phyloP scores from a whole-genome alignment of 2,329 filamentous ascomycete genomes.

The Coniochaeta sp. region DNA sequence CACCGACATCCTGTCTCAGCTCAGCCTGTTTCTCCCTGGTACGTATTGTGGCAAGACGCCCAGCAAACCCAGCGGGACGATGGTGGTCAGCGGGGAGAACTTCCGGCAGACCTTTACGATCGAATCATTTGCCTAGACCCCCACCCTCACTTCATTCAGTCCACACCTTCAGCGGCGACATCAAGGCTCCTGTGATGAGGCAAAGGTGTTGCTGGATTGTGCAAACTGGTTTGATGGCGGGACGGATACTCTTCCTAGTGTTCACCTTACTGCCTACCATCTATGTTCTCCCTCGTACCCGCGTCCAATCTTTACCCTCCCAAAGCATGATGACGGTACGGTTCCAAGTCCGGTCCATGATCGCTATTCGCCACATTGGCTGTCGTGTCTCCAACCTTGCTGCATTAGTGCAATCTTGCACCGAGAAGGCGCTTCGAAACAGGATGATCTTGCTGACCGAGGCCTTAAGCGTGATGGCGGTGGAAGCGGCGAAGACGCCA shows the following conservation, averaged over 20 bases:
- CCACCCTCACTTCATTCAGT: not conserved
- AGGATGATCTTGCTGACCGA: not conserved
- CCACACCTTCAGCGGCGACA: not conserved
- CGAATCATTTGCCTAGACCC: not conserved
- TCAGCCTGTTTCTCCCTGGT: not conserved
- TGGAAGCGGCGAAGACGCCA: not conserved
- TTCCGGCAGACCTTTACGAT: not conserved
- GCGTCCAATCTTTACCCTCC: not conserved
- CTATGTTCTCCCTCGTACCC: not conserved
- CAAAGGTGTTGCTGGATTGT: not conserved
- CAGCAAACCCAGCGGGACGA: not conserved
- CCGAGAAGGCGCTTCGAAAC: not conserved
- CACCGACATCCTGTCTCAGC: conserved; percentile 1
- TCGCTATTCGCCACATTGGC: not conserved
- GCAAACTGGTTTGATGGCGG: not conserved
- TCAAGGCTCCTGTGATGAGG: not conserved
- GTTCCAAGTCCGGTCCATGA: not conserved
- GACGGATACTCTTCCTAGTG: not conserved
- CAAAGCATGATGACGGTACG: not conserved
- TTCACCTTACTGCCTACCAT: not conserved
- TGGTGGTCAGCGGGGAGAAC: not conserved
- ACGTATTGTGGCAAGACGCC: not conserved
- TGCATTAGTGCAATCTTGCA: not conserved
- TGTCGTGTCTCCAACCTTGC: not conserved
- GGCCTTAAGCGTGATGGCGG: not conserved